These are phyloP conservation scores for Amanita thiersii DNA, from an alignment of 768 basidiomycete genomes.

Conservation along the genomic window DNA sequence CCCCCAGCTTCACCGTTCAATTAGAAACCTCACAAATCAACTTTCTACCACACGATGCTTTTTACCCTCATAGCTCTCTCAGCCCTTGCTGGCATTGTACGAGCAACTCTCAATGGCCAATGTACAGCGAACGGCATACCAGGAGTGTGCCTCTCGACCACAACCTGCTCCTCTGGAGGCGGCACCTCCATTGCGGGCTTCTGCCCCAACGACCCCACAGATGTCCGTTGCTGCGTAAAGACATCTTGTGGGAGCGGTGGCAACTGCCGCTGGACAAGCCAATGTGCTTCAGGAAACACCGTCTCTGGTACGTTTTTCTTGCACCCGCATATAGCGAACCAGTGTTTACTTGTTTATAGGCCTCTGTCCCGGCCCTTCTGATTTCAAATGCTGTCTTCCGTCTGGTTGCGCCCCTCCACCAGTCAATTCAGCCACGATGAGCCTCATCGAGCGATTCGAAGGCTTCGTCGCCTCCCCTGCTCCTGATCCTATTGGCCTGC, in stretches of 20 bases:
- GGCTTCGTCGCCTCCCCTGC: slow-evolving; percentile 25
- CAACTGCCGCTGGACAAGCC: slow-evolving; percentile 17
- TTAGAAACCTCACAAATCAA: too few species aligned
- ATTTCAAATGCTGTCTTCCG: slow-evolving; percentile 20
- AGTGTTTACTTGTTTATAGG: slow-evolving; percentile 11
- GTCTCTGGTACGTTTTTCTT: slow-evolving; percentile 13
- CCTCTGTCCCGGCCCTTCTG: slow-evolving; percentile 19
- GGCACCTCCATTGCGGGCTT: slow-evolving; percentile 16
- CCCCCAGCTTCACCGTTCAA: too few species aligned
- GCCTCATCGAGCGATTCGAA: slow-evolving; percentile 23
- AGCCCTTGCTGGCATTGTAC: slow-evolving; percentile 3
- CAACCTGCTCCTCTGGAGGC: slow-evolving; percentile 15
- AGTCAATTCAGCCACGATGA: slow-evolving; percentile 22
- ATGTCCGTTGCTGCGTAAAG: slow-evolving; percentile 22
- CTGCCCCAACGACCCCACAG: slow-evolving; percentile 20
- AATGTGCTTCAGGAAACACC: slow-evolving; percentile 16
- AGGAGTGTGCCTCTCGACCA: slow-evolving; percentile 18
- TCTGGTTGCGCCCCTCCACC: slow-evolving; percentile 11
- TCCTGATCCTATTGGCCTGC: slow-evolving; percentile 27
- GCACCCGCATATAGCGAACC: background rate
- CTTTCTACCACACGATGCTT: too few species aligned
- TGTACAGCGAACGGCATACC: slow-evolving; percentile 18
- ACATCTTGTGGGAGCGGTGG: slow-evolving; percentile 17
- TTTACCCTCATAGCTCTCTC: too few species aligned
- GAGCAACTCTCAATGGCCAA: slow-evolving; percentile 16